Percentiles rank a stretch among this genome's conserved stretches.
Conservation (phyloP, 1,139 yeast genomes). For the Candida smagusa region DNA sequence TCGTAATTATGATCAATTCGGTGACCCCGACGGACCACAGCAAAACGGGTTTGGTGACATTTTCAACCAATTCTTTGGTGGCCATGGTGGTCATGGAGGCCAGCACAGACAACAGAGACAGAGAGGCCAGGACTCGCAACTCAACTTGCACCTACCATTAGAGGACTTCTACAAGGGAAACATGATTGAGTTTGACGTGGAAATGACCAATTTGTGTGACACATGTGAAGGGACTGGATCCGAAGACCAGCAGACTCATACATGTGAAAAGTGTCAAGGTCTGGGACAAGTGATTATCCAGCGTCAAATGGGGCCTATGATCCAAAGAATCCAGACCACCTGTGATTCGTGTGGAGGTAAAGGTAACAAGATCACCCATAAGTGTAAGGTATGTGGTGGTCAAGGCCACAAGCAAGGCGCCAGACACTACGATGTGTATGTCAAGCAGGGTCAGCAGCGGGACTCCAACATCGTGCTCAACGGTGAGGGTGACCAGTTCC, state of each 20-base stretch:
- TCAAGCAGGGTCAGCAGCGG: constrained; percentile 70
- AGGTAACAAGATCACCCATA: constrained; percentile 62
- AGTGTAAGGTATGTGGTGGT: constrained; percentile 73
- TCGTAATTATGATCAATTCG: constrained; percentile 69
- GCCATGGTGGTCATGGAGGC: constrained; percentile 50
- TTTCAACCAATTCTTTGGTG: constrained; percentile 67
- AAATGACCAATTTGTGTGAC: constrained; percentile 71
- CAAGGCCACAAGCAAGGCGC: constrained; percentile 54
- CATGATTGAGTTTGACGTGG: constrained; percentile 56
- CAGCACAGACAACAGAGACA: constrained; percentile 31
- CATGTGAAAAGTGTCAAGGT: constrained; percentile 72
- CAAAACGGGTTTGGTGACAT: constrained; percentile 51
- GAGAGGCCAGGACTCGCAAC: constrained; percentile 64
- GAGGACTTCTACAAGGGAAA: constrained; percentile 70
- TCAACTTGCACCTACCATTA: constrained; percentile 55
- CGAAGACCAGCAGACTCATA: constrained; percentile 64
- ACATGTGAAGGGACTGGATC: constrained; percentile 84
- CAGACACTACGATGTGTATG: constrained; percentile 57
- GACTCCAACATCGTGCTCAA: constrained; percentile 54
- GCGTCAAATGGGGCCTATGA: constrained; percentile 83
- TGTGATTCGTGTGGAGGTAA: constrained; percentile 82
- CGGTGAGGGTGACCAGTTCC: constrained; percentile 83
- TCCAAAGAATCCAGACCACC: constrained; percentile 74
- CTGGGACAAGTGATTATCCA: constrained; percentile 65
- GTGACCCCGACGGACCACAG: constrained; percentile 70